Evolutionary conservation across 1,284 basidiomycete genomes (phyloP).

Genomic region (Ganoderma leucocontextum): DNA sequence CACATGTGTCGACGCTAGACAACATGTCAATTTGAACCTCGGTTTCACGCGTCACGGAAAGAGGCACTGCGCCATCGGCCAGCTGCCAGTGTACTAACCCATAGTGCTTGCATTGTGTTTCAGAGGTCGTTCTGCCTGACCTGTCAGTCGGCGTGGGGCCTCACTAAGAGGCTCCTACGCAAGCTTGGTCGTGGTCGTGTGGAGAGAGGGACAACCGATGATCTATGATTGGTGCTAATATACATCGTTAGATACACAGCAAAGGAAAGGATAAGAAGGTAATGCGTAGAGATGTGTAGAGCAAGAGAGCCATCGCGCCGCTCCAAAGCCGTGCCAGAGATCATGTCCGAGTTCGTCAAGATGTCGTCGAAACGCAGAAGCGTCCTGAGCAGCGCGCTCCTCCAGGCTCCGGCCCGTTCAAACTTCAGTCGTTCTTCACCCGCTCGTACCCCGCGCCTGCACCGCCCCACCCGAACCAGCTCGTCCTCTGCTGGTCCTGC

Average conservation of each 20-base stretch:
- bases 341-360: not conserved
- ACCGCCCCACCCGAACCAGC: slow-evolving; percentile 51
- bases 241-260: slow-evolving; percentile 27
- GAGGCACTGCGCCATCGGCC: too few species aligned
- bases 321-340: not conserved
- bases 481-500: slow-evolving; percentile 38
- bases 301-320: not conserved
- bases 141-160: too few species aligned
- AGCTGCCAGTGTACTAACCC: not conserved
- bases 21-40: too few species aligned
- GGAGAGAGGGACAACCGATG: not conserved
- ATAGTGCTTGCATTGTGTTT: not conserved
- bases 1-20: too few species aligned
- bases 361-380: not conserved
- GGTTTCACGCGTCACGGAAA: too few species aligned
- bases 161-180: not conserved
- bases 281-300: not conserved
- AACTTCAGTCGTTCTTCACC: slow-evolving; percentile 40
- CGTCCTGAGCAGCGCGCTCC: not conserved
- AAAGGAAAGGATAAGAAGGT: slow-evolving; percentile 4
- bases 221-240: slow-evolving; percentile 35
- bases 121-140: not conserved
- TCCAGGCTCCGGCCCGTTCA: slow-evolving; percentile 14
- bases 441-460: slow-evolving; percentile 43
- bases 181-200: too few species aligned